Percentiles rank a stretch among this genome's conserved stretches.
These are phyloP conservation scores for Cladosporium velox DNA, from an alignment of 2,329 filamentous ascomycete species.

Conservation along the genomic window DNA sequence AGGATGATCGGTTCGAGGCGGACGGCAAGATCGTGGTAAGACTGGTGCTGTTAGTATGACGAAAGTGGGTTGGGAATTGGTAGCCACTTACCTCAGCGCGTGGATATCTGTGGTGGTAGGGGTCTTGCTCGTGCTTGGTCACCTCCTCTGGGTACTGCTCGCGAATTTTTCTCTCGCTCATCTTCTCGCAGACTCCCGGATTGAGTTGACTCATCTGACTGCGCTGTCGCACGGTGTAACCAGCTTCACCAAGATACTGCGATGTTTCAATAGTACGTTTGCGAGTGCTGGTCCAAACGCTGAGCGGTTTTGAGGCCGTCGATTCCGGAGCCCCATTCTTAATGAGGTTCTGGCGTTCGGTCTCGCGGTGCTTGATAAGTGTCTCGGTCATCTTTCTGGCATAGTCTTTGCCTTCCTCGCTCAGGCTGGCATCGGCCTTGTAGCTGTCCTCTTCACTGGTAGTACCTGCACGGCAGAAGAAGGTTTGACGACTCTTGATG, in stretches of 20 bases:
- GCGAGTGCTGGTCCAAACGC: slow-evolving; percentile 93
- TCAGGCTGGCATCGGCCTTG: slow-evolving; percentile 85
- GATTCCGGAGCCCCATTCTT: slow-evolving; percentile 65
- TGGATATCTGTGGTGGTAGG: slow-evolving; percentile 95
- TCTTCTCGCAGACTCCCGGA: slow-evolving; percentile 91
- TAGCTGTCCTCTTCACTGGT: slow-evolving; percentile 88
- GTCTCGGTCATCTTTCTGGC: slow-evolving; percentile 83
- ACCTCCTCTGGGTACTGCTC: slow-evolving; percentile 87
- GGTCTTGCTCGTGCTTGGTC: slow-evolving; percentile 87
- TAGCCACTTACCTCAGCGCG: slow-evolving; percentile 72
- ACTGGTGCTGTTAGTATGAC: slow-evolving; percentile 55
- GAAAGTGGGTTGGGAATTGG: background rate
- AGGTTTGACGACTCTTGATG: slow-evolving; percentile 91
- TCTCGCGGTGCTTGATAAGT: slow-evolving; percentile 77
- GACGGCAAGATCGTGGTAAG: slow-evolving; percentile 97
- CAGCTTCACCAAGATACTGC: slow-evolving; percentile 73
- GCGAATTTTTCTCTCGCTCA: slow-evolving; percentile 80
- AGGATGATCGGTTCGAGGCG: slow-evolving; percentile 96
- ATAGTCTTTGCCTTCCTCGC: slow-evolving; percentile 76
- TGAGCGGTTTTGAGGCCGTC: slow-evolving; percentile 73
- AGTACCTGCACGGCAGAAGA: slow-evolving; percentile 85
- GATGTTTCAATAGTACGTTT: slow-evolving; percentile 89
- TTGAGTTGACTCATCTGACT: slow-evolving; percentile 98
- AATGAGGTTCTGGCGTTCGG: slow-evolving; percentile 71
- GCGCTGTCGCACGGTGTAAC: slow-evolving; percentile 84